phyloP scores from a whole-genome alignment of 495 filamentous ascomycete genomes.

The Baudoinia panamericana region DNA sequence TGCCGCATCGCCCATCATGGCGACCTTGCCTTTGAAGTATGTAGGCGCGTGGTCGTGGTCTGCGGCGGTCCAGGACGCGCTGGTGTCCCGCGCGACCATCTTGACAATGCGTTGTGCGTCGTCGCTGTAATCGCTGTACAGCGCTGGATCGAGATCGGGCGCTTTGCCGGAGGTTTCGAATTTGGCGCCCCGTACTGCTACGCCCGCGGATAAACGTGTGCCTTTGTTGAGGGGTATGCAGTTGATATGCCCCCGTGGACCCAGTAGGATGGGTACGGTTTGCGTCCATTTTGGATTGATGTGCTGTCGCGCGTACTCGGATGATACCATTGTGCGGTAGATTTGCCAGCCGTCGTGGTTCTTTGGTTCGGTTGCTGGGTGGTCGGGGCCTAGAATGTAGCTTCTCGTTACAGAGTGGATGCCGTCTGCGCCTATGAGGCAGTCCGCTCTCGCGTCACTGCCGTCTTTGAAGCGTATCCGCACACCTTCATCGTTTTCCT shows the following conservation, averaged over 20 bases:
- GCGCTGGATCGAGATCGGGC: slow-evolving; percentile 6
- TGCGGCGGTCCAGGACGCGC: slow-evolving; percentile 12
- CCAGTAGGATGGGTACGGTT: slow-evolving; percentile 12
- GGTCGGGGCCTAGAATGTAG: slow-evolving; percentile 30
- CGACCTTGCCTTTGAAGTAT: slow-evolving; percentile 12
- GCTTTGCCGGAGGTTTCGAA: slow-evolving; percentile 3
- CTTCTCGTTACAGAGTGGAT: slow-evolving; percentile 28
- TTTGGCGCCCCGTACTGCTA: slow-evolving; percentile 12
- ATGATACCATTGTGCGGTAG: slow-evolving; percentile 33
- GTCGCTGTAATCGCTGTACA: slow-evolving; percentile 16
- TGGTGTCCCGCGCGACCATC: slow-evolving; percentile 9
- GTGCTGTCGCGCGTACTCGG: slow-evolving; percentile 7
- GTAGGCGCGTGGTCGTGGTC: slow-evolving; percentile 14
- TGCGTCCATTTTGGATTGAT: slow-evolving; percentile 16
- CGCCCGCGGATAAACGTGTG: slow-evolving; percentile 13
- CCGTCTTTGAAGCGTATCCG: slow-evolving; percentile 18
- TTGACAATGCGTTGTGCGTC: slow-evolving; percentile 14
- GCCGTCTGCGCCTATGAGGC: slow-evolving; percentile 18
- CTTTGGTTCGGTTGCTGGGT: slow-evolving; percentile 28
- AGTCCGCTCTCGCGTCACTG: slow-evolving; percentile 6
- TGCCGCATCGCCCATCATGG: slow-evolving; percentile 19
- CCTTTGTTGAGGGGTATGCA: slow-evolving; percentile 12
- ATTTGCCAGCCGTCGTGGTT: slow-evolving; percentile 35
- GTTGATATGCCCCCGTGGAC: slow-evolving; percentile 12
- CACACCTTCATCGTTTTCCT: slow-evolving; percentile 4